Evolutionary conservation across 768 basidiomycete genomes (phyloP), one percentile per base, ranked within the genome.

Genomic region (Russula virescens): DNA sequence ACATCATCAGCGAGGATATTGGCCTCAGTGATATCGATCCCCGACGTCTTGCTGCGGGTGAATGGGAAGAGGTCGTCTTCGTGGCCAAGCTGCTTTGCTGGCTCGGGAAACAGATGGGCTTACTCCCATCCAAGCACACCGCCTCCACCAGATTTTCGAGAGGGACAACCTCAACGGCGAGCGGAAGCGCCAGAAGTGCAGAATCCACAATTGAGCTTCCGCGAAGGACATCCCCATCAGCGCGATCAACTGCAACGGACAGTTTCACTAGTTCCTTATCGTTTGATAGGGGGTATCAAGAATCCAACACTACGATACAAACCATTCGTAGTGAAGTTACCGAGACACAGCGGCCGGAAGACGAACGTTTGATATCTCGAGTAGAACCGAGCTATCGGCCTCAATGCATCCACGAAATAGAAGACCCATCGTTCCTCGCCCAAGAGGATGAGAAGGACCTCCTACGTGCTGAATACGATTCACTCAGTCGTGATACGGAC

Each of bases 11-110:
- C 66, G 68, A 72, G 35, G 84, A 88, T 62, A 80, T 90, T 6
- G 88, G 87, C 0, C 75, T 91, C 10, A 81, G 81, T 63, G 77
- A 79, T 38, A 71, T 91, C 40, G 88, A 91, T 62, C 88, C 88
- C 1, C 74, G 81, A 31, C 75, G 77, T 38, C 79, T 91, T 5
- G 89, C 87, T 0, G 73, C 76, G 3, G 88, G 89, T 0, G 82
- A 80, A 55, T 80, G 81, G 79, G 81, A 84, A 19, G 89, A 90
- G 68, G 79, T 83, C n/a, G 75, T 81, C 10, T 86, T 81, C 62
- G 74, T 92, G 11, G 88, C 80, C 0, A 78, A 86, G 69, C 74
- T 89, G 3, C 76, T 91, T 13, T 88, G 87, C 69, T 88, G 86
- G 86, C 78, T 90, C 23, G 87, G 82, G 0, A 74, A 76, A 59